Evolutionary conservation across 177 flowering plant genomes (phyloP).

Genomic region (Telopea speciosissima): DNA sequence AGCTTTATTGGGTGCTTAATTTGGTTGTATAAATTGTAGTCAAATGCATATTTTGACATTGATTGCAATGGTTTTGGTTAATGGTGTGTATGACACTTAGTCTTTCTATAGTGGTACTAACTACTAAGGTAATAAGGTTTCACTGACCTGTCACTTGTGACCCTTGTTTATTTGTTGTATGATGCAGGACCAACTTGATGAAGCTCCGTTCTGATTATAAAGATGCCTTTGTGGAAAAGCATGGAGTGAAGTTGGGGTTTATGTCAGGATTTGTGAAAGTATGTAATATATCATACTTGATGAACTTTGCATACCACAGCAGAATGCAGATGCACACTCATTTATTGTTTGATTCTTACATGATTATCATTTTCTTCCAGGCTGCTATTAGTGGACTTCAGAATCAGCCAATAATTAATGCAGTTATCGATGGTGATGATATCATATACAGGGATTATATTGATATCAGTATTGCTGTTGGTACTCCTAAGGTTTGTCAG

Average conservation of each 20-base stretch:
- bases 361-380: slow-evolving; percentile 34
- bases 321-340: background rate
- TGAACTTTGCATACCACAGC: background rate
- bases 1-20: too few relatives aligned
- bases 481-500: slow-evolving; percentile 79
- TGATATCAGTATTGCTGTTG: slow-evolving; percentile 96
- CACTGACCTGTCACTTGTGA: background rate
- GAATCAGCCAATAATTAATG: slow-evolving; percentile 86
- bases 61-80: too few relatives aligned
- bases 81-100: too few relatives aligned
- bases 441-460: slow-evolving; percentile 88
- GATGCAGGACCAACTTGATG: slow-evolving; percentile 92
- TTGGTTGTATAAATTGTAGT: too few relatives aligned
- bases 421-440: slow-evolving; percentile 98
- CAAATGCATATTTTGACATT: too few relatives aligned
- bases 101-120: too few relatives aligned
- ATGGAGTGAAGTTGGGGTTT: slow-evolving; percentile 91
- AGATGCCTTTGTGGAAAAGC: slow-evolving; percentile 90
- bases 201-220: slow-evolving; percentile 95
- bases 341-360: background rate
- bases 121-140: too few relatives aligned
- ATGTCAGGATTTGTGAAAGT: slow-evolving; percentile 99
- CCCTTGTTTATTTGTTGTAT: background rate
- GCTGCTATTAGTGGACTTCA: slow-evolving; percentile 92
- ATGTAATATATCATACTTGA: slow-evolving; percentile 11